Evolutionary conservation across 306 rosid species (phyloP), one percentile per base, ranked within the genome.

Genomic region (Fragaria nilgerrensis): DNA sequence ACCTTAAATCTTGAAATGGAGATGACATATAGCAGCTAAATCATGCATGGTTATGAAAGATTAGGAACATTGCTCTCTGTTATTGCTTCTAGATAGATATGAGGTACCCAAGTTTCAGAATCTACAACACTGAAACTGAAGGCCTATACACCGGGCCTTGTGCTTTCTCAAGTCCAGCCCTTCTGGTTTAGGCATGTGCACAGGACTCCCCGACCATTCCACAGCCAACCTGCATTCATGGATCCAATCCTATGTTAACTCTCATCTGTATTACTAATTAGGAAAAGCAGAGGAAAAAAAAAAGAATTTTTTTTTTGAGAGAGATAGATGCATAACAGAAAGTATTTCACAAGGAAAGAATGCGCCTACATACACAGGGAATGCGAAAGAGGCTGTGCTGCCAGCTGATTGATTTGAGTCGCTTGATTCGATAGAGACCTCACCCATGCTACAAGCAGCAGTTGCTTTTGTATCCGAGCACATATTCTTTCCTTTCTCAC

Each of bases 161-260:
- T 86, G 89, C 82, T 86, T 88, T 82, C 85, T 81, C n/a, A 61
- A 76, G 74, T 72, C 89, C 77, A 78, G n/a, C 13, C 70, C 87
- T 82, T 87, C 88, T 80, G 94, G 73, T 75, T 79, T 88, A 0
- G 94, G 97, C 94, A 91, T 84, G 61, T 77, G 85, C 77, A 41
- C 91, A 0, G 98, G 97, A 75, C 97, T 94, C 23, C 91, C 96
- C 20, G 69, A 70, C 90, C 92, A 87, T 43, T 94, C 96, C 93
- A 84, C 81, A 45, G 86, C 84, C 78, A 91, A 82, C 81, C 96
- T 90, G 91, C 78, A 45, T 52, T 61, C 39, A 61, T 13, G 0
- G 4, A 27, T 5, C 1, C 19, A 5, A 27, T 27, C 6, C 59
- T 52, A 7, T 20, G 23, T 50, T 7, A 52, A 52, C 11, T 52